Base-by-base conservation (phyloP, 495 filamentous ascomycete species). In the Chaetomidium leptoderma region DNA sequence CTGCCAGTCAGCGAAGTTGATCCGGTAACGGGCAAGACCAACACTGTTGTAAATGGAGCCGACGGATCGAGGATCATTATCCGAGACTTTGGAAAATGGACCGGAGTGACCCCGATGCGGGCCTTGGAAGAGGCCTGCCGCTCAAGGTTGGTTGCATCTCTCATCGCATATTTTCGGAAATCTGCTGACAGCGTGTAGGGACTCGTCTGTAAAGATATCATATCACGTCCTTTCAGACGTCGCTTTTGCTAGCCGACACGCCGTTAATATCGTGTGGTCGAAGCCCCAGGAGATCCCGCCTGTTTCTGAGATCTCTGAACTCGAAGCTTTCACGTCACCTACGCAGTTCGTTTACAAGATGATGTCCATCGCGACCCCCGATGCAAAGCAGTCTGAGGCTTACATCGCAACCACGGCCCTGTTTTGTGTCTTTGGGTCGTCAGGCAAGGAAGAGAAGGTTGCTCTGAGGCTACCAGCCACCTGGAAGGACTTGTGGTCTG, bases 71-170 rank as follows among this genome's bases (percentile, higher is more conserved):
- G 71, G 46, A 72, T 90, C 7, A 80, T 66, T 3, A 79, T 95
- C 50, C 75, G 90, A 50, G 84, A 96, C 59, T 97, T 98, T 80
- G 92, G 91, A 16, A 87, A 88, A 67, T 85, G 79, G 76, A 81
- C 75, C 16, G 87, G 89, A 33, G 68, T 92, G 14, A 86, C 71
- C 60, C 89, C 90, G 19, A 79, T 83, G 39, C 78, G 85, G 54
- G 79, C 89, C 39, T 71, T 98, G 16, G 90, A 97, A 64, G 93
- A 97, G 71, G 82, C 89, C 43, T 95, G 91, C 68, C 87, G 86
- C 62, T 83, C 90, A 57, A 87, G 88, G 87, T 87, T 74, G 68
- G 79, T 68, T 32, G n/a, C 42, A 14, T 27, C 13, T 19, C 1
- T 6, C n/a, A 37, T 4, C 24, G 32, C 46, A 8, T 14, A 56